A percentile compares a stretch with the other conserved stretches of the same genome.
phyloP scores from a whole-genome alignment of 169 alveolate genomes.

The Nephromyces sp. region DNA sequence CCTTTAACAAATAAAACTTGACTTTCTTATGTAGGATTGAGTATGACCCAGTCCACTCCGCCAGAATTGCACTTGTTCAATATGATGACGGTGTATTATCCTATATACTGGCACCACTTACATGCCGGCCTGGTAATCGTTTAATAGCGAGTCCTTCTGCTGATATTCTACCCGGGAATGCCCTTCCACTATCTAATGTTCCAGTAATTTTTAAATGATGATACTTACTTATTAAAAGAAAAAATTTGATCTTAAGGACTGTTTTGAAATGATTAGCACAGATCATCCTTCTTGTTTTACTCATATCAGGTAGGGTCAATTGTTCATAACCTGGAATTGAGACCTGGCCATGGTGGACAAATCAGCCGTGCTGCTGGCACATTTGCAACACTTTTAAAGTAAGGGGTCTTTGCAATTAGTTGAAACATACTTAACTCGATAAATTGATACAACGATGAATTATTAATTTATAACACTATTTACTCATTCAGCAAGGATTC shows the following conservation, averaged over 20 bases:
- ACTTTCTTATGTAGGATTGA: neutral
- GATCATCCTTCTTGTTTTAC: neutral
- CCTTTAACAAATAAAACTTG: too few species aligned
- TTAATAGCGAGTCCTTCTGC: slow-evolving; percentile 69
- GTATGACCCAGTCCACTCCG: slow-evolving; percentile 13
- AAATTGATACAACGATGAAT: slow-evolving; percentile 12
- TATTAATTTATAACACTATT: neutral
- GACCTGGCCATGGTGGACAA: slow-evolving; percentile 80
- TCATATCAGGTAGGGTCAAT: slow-evolving; percentile 49
- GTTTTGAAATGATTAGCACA: neutral
- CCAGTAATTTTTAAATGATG: slow-evolving; percentile 45
- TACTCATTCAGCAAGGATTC: slow-evolving; percentile 46
- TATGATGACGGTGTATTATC: slow-evolving; percentile 78
- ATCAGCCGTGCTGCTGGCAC: slow-evolving; percentile 73
- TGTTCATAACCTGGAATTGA: slow-evolving; percentile 69
- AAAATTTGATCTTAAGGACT: neutral
- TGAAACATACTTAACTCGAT: too few species aligned
- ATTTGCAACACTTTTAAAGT: slow-evolving; percentile 55
- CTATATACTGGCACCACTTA: slow-evolving; percentile 68
- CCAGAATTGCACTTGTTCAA: slow-evolving; percentile 48
- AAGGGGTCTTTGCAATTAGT: too few species aligned
- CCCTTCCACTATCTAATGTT: slow-evolving; percentile 64
- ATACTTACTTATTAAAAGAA: neutral
- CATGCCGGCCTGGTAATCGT: slow-evolving; percentile 71
- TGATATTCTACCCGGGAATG: slow-evolving; percentile 70